Conservation (phyloP, 306 rosid species). For the Glycine soja region DNA sequence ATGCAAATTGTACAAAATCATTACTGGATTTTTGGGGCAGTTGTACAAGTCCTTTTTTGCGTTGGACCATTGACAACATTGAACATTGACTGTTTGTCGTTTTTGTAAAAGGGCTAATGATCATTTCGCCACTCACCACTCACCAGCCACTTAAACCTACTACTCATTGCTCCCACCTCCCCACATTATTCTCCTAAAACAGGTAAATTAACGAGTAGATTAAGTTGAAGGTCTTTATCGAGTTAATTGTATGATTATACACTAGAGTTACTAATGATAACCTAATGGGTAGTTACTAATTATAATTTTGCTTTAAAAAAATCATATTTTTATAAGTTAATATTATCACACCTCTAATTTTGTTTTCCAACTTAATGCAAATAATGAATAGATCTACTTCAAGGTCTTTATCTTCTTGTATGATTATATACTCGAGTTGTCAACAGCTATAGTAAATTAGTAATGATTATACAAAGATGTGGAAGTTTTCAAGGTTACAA, state of each 20-base stretch:
- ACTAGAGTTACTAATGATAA: neutral
- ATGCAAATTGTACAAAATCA: neutral
- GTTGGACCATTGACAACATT: slow-evolving; percentile 45
- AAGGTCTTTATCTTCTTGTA: neutral
- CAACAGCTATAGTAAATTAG: neutral
- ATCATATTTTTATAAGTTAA: neutral
- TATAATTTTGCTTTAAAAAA: neutral
- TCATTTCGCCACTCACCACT: slow-evolving; percentile 41
- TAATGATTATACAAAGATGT: neutral
- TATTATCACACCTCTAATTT: neutral
- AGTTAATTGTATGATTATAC: neutral
- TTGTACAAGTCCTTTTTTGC: slow-evolving; percentile 21
- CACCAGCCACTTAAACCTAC: slow-evolving; percentile 39
- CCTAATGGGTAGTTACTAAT: neutral
- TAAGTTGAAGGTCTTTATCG: neutral
- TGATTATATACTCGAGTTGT: neutral
- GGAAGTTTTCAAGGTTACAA: no score
- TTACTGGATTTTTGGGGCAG: neutral
- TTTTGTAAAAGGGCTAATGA: slow-evolving; percentile 36
- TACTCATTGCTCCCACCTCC: slow-evolving; percentile 46
- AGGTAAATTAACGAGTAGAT: neutral
- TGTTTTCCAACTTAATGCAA: neutral
- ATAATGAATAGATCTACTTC: neutral
- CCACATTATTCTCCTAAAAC: neutral
- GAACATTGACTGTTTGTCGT: slow-evolving; percentile 44